Percentiles rank a stretch among this genome's conserved stretches.
phyloP scores from a whole-genome alignment of 805 yeast species.

The Brettanomyces bruxellensis region DNA sequence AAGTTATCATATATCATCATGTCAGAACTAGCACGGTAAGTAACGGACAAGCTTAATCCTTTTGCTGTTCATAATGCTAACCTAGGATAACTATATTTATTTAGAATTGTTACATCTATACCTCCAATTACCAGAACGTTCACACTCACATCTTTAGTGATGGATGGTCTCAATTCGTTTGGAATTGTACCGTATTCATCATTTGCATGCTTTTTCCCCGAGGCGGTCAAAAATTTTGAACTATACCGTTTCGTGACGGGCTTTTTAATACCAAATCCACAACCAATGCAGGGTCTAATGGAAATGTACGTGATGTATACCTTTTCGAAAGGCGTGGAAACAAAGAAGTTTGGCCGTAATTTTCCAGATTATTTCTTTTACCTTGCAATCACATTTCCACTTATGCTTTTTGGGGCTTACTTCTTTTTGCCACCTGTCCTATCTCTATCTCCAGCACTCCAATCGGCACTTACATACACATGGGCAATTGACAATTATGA shows the following conservation, averaged over 20 bases:
- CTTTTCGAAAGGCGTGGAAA: conserved; percentile 49
- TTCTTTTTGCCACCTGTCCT: conserved; percentile 19
- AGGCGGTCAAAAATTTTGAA: conserved; percentile 26
- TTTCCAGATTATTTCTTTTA: conserved; percentile 52
- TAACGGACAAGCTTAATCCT: not conserved
- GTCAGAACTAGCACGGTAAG: conserved; percentile 1
- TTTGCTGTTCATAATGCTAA: not conserved
- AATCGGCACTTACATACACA: conserved; percentile 48
- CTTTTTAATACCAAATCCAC: conserved; percentile 34
- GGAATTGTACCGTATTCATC: conserved; percentile 16
- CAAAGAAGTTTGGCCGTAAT: conserved; percentile 35
- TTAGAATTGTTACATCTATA: conserved; percentile 28
- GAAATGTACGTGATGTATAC: conserved; percentile 50
- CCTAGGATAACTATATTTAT: not conserved
- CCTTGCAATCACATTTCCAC: conserved; percentile 38
- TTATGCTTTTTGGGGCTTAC: conserved; percentile 29
- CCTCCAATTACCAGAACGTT: conserved; percentile 58
- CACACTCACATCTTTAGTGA: conserved; percentile 37
- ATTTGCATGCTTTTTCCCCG: conserved; percentile 24
- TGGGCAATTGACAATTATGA: conserved; percentile 54
- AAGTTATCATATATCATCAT: not conserved
- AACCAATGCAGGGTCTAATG: conserved; percentile 36
- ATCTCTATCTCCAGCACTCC: conserved; percentile 30
- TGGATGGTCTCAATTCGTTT: conserved; percentile 31
- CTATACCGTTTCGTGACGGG: conserved; percentile 41